Conservation (phyloP, 192 early-diverging fungal genomes). For the Coemansia sp. region DNA sequence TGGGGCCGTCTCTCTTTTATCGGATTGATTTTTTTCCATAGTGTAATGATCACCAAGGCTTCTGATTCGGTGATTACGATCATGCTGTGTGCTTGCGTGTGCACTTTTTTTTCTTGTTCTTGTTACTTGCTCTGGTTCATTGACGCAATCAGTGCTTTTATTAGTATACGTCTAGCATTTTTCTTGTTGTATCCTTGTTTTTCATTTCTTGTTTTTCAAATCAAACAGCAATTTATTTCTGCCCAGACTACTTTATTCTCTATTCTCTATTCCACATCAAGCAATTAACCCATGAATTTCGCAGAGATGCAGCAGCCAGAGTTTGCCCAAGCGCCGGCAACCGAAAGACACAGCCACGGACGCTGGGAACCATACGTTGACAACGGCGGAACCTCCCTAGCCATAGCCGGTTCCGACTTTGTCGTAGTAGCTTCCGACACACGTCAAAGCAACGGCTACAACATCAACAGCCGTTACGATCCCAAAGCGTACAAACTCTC, state of each 20-base stretch:
- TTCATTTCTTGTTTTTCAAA: background rate
- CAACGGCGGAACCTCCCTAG: conserved; percentile 83
- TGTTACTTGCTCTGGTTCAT: background rate
- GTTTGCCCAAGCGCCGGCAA: conserved; percentile 16
- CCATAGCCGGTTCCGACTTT: conserved; percentile 95
- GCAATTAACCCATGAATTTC: conserved; percentile 22
- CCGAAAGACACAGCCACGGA: conserved; percentile 46
- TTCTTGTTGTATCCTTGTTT: background rate
- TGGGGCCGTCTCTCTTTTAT: no score
- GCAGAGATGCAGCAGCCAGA: conserved; percentile 13
- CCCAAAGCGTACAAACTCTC: conserved; percentile 90
- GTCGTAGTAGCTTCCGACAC: conserved; percentile 94
- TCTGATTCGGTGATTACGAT: conserved; percentile 10
- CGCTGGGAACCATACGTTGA: conserved; percentile 90
- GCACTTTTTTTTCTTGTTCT: conserved; percentile 1
- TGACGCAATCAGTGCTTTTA: background rate
- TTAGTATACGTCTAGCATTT: background rate
- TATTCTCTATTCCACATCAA: background rate
- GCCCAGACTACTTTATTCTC: background rate
- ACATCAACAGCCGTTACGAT: conserved; percentile 89
- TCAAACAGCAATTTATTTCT: background rate
- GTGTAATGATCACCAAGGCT: background rate
- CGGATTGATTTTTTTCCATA: background rate
- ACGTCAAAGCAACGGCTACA: conserved; percentile 91
- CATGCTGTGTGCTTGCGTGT: conserved; percentile 15